Percentiles rank a stretch among this genome's conserved stretches.
Evolutionary conservation across 2,329 filamentous ascomycete species (phyloP).

Genomic region (Aureobasidium pullulans): DNA sequence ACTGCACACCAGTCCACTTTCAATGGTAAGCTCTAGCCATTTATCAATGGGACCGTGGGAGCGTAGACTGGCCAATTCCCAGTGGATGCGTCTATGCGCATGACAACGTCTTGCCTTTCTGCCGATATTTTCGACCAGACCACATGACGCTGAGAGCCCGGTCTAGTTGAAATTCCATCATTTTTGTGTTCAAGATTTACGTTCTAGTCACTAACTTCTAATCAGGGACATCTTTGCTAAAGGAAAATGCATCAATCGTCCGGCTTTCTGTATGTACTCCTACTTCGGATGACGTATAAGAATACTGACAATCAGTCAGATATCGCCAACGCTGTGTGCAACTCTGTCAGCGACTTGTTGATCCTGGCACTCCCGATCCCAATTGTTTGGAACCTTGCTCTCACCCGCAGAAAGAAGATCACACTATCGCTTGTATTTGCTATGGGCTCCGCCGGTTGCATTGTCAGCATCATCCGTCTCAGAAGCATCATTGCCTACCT

Average conservation of each 20-base stretch:
- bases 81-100: too few relatives aligned
- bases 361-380: conserved; percentile 13
- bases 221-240: conserved; percentile 4
- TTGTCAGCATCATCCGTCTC: conserved; percentile 14
- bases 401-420: conserved; percentile 8
- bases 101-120: too few relatives aligned
- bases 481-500: conserved; percentile 11
- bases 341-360: conserved; percentile 11
- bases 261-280: conserved; percentile 2
- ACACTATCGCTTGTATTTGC: conserved; percentile 8
- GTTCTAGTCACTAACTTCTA: background rate
- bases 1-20: conserved; percentile 4
- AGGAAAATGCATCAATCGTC: conserved; percentile 12
- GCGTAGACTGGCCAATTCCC: too few relatives aligned
- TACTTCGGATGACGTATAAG: background rate
- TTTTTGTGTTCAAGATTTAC: too few relatives aligned
- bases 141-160: too few relatives aligned
- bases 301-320: background rate
- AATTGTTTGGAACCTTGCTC: conserved; percentile 1
- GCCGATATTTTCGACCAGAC: too few relatives aligned
- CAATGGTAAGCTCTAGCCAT: background rate
- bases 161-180: too few relatives aligned
- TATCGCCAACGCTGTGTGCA: conserved; percentile 12
- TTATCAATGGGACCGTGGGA: too few relatives aligned
- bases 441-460: conserved; percentile 9